phyloP scores from a whole-genome alignment of 2,329 filamentous ascomycete genomes.

The Ceratocystis papillata region DNA sequence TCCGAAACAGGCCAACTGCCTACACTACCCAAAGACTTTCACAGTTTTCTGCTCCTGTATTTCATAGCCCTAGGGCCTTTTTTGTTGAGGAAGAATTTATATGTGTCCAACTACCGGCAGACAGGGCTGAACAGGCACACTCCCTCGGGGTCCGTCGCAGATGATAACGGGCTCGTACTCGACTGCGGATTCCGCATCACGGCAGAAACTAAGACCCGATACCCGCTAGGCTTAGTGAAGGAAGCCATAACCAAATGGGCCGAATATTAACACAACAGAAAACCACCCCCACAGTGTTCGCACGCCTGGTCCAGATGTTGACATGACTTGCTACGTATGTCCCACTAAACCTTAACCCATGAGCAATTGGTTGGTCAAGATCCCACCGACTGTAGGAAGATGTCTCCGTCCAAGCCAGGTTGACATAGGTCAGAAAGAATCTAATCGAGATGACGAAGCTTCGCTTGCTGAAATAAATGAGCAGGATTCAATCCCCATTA shows the following conservation, averaged over 20 bases:
- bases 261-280: too few relatives aligned
- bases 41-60: too few relatives aligned
- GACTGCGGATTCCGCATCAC: background rate
- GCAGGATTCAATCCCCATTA: background rate
- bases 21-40: too few relatives aligned
- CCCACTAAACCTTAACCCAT: background rate
- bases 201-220: background rate
- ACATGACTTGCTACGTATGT: background rate
- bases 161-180: background rate
- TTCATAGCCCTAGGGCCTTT: background rate
- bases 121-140: too few relatives aligned
- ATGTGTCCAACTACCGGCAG: background rate
- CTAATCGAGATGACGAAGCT: background rate
- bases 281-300: background rate
- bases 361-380: background rate
- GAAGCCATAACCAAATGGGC: background rate
- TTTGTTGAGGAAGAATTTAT: background rate
- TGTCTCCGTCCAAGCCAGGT: too few relatives aligned
- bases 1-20: too few relatives aligned
- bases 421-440: background rate
- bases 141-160: background rate
- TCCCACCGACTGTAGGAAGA: background rate
- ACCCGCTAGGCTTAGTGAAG: background rate
- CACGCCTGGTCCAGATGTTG: background rate
- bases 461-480: background rate